Evolutionary conservation across 2,329 filamentous ascomycete genomes (phyloP), one percentile per base, ranked within the genome.

Genomic region (Ilyonectria robusta): DNA sequence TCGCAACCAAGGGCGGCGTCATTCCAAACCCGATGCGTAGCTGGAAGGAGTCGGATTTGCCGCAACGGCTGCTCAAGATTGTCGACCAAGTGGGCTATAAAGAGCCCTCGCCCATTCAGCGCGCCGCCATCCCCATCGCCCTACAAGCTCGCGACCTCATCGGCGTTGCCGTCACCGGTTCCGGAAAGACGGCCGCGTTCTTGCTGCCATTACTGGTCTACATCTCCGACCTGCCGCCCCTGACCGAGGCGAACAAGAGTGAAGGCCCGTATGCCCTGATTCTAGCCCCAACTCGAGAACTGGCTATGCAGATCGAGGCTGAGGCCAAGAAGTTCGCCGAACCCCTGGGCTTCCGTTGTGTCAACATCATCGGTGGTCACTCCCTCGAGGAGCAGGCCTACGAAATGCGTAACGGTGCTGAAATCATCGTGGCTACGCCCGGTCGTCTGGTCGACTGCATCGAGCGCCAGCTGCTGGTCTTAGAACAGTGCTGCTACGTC

Each of bases 221-320:
- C 83, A 99, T 99, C 71, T 93, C 93, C 1, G 93, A 96, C 75
- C 85, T 99, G 17, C 95, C 95, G 26, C 91, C 93, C 2, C 87
- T 99, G 46, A 92, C 93, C 68, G 94, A 97, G 70, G 83, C 88
- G 73, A 96, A 94, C 70, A 97, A 96, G 79, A 95, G 97, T 76
- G 95, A 98, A 75, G 96, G 96, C 0, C 96, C 96, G 0, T 99
- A 98, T 77, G 94, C 94, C n/a, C 94, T 99, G 68, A 96, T 99
- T 71, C 88, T 99, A 10, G 96, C 96, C 1, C 96, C 96, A 1
- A 99, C 96, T 13, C 94, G 96, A 87, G 96, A 99, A 85, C 83
- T 99, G 84, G 96, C 96, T 1, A 96, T 98, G 80, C 96, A 99
- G 80, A 99, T 99, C 76, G 95, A 99, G 80, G 88, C 92, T 6